A percentile compares a stretch with the other conserved stretches of the same genome.
These are phyloP conservation scores for Vitis hybrid DNA, from an alignment of 177 flowering plant genomes.

Conservation along the genomic window DNA sequence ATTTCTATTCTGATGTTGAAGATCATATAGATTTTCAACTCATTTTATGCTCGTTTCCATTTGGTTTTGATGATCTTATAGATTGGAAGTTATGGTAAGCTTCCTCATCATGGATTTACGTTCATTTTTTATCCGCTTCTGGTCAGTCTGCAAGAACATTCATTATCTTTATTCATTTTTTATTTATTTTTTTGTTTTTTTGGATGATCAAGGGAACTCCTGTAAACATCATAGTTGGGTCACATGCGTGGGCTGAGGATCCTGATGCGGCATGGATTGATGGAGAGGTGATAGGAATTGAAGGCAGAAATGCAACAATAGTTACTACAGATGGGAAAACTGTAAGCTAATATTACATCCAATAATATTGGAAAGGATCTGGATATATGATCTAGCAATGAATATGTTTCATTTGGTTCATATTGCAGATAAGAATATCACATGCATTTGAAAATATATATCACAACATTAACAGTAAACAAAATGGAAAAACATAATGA, in stretches of 20 bases:
- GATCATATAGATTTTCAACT: not conserved
- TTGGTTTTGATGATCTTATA: conserved; percentile 23
- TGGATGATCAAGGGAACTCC: conserved; percentile 64
- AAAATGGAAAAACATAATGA: too few species aligned
- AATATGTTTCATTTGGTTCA: too few species aligned
- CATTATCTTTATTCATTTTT: not conserved
- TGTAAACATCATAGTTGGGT: conserved; percentile 72
- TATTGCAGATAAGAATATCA: too few species aligned
- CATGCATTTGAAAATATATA: too few species aligned
- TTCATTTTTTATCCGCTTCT: not conserved
- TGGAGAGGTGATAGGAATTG: conserved; percentile 64
- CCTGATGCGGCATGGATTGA: conserved; percentile 72
- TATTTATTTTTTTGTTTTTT: conserved; percentile 6
- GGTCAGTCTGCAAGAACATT: not conserved
- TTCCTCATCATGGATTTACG: conserved; percentile 6
- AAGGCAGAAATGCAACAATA: conserved; percentile 54
- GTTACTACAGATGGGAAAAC: conserved; percentile 47
- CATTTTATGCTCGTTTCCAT: not conserved
- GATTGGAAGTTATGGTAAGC: conserved; percentile 28
- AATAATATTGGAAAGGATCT: not conserved
- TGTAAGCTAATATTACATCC: conserved; percentile 30
- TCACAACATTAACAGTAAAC: too few species aligned
- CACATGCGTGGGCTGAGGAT: conserved; percentile 83
- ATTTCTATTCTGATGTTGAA: not conserved
- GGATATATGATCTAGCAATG: not conserved